A percentile compares a stretch with the other conserved stretches of the same genome.
Evolutionary conservation across 164 flowering plant species (phyloP).

Genomic region (Chimonanthus salicifolius): DNA sequence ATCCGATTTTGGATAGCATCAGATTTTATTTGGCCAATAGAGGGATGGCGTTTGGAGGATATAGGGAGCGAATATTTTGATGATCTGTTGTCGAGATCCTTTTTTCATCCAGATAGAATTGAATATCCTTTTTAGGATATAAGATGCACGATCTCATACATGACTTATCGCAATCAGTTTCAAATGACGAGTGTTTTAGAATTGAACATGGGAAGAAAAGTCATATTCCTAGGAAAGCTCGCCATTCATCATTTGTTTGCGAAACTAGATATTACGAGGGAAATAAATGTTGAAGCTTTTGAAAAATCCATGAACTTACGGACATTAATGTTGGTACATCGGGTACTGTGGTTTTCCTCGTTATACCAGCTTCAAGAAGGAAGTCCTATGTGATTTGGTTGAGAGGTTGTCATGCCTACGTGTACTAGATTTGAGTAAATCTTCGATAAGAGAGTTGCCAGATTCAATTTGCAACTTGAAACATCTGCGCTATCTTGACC

Average conservation of each 20-base stretch:
- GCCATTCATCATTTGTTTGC: background rate
- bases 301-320: background rate
- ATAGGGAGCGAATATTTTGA: background rate
- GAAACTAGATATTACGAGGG: no score
- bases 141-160: background rate
- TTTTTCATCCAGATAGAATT: background rate
- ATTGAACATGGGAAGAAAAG: background rate
- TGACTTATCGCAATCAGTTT: background rate
- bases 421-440: conserved; percentile 1
- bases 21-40: background rate
- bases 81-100: background rate
- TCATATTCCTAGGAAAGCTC: background rate
- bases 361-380: no score
- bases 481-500: conserved; percentile 8
- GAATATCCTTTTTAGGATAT: background rate
- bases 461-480: conserved; percentile 2
- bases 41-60: background rate
- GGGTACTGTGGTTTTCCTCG: no score
- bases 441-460: conserved; percentile 1
- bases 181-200: background rate
- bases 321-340: background rate
- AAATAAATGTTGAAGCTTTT: background rate
- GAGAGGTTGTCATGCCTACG: background rate
- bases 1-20: conserved; percentile 8
- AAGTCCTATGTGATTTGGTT: background rate